Evolutionary conservation across 257 asterid species (phyloP).

Genomic region (Striga asiatica): DNA sequence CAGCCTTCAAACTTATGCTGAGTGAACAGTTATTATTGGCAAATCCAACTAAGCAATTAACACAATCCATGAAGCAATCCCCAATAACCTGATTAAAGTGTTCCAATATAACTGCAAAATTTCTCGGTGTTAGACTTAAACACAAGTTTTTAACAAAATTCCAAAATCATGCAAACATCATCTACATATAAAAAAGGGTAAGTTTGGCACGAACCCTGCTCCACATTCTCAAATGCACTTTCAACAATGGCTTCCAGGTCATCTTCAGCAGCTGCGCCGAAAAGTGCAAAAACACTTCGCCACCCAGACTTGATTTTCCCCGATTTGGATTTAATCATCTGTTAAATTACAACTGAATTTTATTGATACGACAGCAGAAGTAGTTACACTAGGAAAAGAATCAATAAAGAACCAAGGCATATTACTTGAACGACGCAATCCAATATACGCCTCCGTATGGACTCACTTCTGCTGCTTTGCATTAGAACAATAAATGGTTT

Average conservation of each 20-base stretch:
- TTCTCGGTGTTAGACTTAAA: slow-evolving; percentile 22
- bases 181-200: slow-evolving; percentile 9
- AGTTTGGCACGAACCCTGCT: slow-evolving; percentile 56
- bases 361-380: slow-evolving; percentile 23
- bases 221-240: slow-evolving; percentile 94
- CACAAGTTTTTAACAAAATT: slow-evolving; percentile 12
- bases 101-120: slow-evolving; percentile 83
- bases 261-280: slow-evolving; percentile 90
- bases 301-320: slow-evolving; percentile 93
- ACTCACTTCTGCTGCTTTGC: slow-evolving; percentile 74
- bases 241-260: slow-evolving; percentile 75
- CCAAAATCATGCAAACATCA: slow-evolving; percentile 10
- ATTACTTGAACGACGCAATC: slow-evolving; percentile 80
- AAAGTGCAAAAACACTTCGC: slow-evolving; percentile 94
- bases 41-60: slow-evolving; percentile 88
- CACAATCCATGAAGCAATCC: slow-evolving; percentile 95
- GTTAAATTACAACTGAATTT: slow-evolving; percentile 29
- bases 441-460: slow-evolving; percentile 69
- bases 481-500: slow-evolving; percentile 80
- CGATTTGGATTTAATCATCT: slow-evolving; percentile 88
- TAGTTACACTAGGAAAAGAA: slow-evolving; percentile 5
- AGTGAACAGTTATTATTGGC: slow-evolving; percentile 74
- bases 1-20: slow-evolving; percentile 90
- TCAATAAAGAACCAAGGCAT: slow-evolving; percentile 7
- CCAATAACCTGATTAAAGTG: slow-evolving; percentile 90